Conservation (phyloP, 768 basidiomycete genomes). For the Mycena kentingensis region DNA sequence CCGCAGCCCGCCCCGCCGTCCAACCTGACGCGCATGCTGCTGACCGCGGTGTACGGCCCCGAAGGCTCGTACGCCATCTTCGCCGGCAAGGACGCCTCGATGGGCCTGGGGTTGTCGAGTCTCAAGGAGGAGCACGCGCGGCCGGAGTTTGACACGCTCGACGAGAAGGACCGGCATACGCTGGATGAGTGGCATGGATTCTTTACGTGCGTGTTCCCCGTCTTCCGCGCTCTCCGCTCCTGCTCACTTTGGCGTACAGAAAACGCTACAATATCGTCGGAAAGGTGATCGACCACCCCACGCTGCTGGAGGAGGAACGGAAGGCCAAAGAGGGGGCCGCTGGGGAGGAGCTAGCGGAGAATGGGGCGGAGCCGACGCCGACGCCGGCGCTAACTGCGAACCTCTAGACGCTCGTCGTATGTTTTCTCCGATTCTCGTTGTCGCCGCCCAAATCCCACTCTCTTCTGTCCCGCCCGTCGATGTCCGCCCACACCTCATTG, state of each 20-base stretch:
- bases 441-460: no score
- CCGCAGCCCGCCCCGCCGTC: conserved; percentile 70
- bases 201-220: conserved; percentile 68
- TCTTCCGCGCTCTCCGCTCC: no score
- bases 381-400: no score
- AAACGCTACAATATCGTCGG: conserved; percentile 90
- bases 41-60: conserved; percentile 80
- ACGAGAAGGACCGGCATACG: conserved; percentile 71
- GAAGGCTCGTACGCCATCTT: conserved; percentile 82
- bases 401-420: not conserved
- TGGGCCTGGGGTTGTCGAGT: conserved; percentile 85
- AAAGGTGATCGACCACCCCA: conserved; percentile 59
- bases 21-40: conserved; percentile 84
- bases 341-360: not conserved
- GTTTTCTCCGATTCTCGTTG: no score
- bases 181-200: conserved; percentile 89
- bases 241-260: conserved; percentile 34
- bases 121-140: conserved; percentile 84
- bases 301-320: not conserved
- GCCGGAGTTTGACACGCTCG: conserved; percentile 77
- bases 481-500: no score
- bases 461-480: no score
- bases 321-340: not conserved
- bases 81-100: conserved; percentile 91
- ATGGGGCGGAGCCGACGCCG: no score